A percentile compares a stretch with the other conserved stretches of the same genome.
phyloP scores from a whole-genome alignment of 1,284 basidiomycete species.

The Peniophora sp. region DNA sequence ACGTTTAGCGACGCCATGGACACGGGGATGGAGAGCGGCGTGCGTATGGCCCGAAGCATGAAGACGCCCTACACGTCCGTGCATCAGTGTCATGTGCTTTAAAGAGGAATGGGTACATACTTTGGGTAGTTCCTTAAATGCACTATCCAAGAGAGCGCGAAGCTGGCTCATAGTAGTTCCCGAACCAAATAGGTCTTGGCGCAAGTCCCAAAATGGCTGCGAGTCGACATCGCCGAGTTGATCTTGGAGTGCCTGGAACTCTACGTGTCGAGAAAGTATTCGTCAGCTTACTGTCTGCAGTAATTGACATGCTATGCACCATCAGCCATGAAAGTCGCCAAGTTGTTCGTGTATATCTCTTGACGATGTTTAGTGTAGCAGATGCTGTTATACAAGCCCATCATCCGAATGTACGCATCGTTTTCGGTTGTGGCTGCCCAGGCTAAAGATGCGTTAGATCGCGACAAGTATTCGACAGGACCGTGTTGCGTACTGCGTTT shows the following conservation, averaged over 20 bases:
- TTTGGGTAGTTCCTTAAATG: not conserved
- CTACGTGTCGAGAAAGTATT: no score
- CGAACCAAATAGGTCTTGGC: not conserved
- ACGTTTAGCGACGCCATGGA: conserved; percentile 67
- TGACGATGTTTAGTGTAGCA: not conserved
- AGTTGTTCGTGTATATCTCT: not conserved
- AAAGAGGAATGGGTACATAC: not conserved
- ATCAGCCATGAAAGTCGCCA: not conserved
- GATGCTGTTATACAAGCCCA: not conserved
- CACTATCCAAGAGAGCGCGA: not conserved
- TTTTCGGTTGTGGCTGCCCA: not conserved
- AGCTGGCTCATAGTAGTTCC: not conserved
- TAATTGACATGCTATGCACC: not conserved
- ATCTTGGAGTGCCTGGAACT: no score
- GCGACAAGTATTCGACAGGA: not conserved
- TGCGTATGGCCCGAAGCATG: conserved; percentile 53
- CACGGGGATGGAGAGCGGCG: conserved; percentile 62
- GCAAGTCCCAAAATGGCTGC: not conserved
- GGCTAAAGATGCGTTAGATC: not conserved
- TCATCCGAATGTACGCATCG: not conserved
- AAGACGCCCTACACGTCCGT: not conserved
- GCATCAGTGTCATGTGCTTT: not conserved
- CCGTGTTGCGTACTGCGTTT: not conserved
- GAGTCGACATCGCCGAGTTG: not conserved
- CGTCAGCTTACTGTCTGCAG: no score